Conservation (phyloP, 2,329 filamentous ascomycete species). For the Stachybotrys elegans region DNA sequence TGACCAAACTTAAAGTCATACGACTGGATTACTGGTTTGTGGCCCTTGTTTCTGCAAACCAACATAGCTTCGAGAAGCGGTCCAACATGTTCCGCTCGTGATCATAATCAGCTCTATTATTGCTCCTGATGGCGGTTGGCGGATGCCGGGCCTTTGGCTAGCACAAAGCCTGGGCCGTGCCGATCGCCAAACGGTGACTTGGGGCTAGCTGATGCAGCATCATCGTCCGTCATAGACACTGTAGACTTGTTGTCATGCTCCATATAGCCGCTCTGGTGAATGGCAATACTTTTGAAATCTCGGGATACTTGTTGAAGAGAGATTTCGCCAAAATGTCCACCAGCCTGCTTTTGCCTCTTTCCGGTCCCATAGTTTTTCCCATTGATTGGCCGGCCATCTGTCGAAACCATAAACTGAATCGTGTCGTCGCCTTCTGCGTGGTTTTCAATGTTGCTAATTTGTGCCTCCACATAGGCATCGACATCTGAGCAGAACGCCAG, state of each 20-base stretch:
- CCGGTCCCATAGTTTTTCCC: neutral
- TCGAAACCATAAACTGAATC: neutral
- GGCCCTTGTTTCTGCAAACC: too few relatives aligned
- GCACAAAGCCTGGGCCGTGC: neutral
- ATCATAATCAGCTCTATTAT: too few relatives aligned
- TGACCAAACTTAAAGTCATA: too few relatives aligned
- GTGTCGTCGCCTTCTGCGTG: conserved; percentile 1
- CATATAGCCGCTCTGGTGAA: neutral
- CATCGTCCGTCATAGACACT: neutral
- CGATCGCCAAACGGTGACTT: neutral
- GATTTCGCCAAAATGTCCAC: neutral
- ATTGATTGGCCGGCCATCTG: neutral
- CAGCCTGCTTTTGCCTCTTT: conserved; percentile 1
- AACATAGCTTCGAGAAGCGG: too few relatives aligned
- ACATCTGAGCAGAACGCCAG: neutral
- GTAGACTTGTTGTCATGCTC: neutral
- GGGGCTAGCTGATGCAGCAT: neutral
- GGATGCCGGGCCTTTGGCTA: neutral
- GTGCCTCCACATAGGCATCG: neutral
- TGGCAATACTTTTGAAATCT: neutral
- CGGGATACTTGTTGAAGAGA: neutral
- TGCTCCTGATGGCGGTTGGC: neutral
- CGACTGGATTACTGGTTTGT: too few relatives aligned
- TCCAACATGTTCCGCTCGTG: too few relatives aligned
- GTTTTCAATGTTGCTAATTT: conserved; percentile 1